These are phyloP conservation scores for Spathaspora gorwiae DNA, from an alignment of 805 yeast species.

Conservation along the genomic window DNA sequence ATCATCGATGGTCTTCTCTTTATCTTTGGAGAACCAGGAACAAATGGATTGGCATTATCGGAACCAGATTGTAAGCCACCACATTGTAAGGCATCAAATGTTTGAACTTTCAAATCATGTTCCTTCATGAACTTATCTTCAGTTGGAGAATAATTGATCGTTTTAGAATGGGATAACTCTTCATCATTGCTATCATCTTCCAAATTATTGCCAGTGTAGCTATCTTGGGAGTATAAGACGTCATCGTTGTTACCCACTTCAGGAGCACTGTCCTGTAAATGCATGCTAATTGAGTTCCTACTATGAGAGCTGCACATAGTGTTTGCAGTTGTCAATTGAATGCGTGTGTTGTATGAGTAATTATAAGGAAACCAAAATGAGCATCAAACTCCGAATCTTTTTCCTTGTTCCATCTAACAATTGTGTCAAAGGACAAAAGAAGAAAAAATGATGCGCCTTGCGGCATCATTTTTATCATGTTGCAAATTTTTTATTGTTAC, in stretches of 20 bases:
- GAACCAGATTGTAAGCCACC: slow-evolving; percentile 16
- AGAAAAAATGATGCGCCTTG: not conserved
- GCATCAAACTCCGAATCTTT: too few relatives aligned
- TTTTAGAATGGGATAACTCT: slow-evolving; percentile 26
- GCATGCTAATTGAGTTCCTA: not conserved
- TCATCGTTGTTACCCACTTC: not conserved
- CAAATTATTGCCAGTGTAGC: too few relatives aligned
- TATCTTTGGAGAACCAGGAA: slow-evolving; percentile 1
- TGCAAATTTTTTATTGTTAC: too few relatives aligned
- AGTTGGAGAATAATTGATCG: slow-evolving; percentile 59
- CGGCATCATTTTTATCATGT: not conserved
- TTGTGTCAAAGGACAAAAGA: not conserved
- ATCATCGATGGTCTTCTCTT: slow-evolving; percentile 34
- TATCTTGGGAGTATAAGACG: slow-evolving; percentile 1
- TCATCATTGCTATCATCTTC: slow-evolving; percentile 21
- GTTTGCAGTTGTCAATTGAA: not conserved
- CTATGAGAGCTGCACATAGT: not conserved
- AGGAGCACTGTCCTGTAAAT: slow-evolving; percentile 2
- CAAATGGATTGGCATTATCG: slow-evolving; percentile 1
- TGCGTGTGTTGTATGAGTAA: too few relatives aligned
- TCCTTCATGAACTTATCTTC: slow-evolving; percentile 63
- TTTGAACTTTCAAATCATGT: slow-evolving; percentile 62
- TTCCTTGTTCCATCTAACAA: not conserved
- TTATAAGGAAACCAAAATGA: too few relatives aligned
- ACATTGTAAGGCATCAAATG: slow-evolving; percentile 44